Evolutionary conservation across 2,329 filamentous ascomycete species (phyloP), one percentile per base, ranked within the genome.

Genomic region (Neofusicoccum sp.): DNA sequence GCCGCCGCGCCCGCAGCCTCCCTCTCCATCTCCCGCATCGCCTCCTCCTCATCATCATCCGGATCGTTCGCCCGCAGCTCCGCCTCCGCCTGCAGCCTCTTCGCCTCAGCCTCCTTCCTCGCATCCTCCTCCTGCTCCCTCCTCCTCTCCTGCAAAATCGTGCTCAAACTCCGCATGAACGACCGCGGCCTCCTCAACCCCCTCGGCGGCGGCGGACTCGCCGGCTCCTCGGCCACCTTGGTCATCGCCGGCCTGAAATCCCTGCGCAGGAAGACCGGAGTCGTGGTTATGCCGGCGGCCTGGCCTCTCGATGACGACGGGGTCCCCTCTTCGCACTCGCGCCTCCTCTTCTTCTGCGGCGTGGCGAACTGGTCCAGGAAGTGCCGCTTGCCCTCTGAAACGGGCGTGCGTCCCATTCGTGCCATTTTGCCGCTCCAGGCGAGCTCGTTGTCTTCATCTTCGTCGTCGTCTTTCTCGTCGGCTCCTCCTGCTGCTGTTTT

Each of bases 1-100:
- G 69, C 61, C 1, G 67, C 37, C 12, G 74, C 67, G 33, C 67
- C 71, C 44, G 69, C 66, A 60, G 68, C 75, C 63, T 78, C 78
- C 63, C 77, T 76, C 73, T 94, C 90, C 70, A 89, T 78, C 71
- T 93, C 91, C n/a, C 84, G 84, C 71, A 94, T 77, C 1, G 88
- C 86, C 6, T 93, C 90, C 65, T 91, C 78, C 37, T 94, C 90
- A 31, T 93, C 90, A 56, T 92, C 90, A 78, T 49, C 69, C 63
- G 36, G 34, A 33, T 75, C 74, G 11, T 76, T 69, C 56, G 73
- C 72, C 9, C 14, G 33, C 22, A 7, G 14, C 14, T 39, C 76
- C 37, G 44, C 54, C 50, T 58, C 31, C 16, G 80, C 79, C 48
- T 90, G 85, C 77, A 92, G 89, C 73, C 71, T 34, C 75, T 71